phyloP scores from a whole-genome alignment of 768 basidiomycete genomes.

The Naganishia vaughanmartiniae region DNA sequence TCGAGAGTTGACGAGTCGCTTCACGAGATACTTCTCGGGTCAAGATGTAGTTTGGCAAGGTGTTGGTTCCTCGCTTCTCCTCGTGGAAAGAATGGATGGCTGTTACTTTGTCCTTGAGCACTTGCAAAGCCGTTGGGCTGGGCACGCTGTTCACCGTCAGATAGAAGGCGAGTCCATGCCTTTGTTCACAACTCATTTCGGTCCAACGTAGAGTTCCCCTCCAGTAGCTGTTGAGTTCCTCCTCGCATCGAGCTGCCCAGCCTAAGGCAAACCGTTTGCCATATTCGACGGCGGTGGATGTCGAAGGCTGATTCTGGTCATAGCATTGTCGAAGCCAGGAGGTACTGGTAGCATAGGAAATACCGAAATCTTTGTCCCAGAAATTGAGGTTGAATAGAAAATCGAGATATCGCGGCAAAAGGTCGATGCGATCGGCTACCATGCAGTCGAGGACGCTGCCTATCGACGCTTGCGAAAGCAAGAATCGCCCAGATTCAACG shows the following conservation, averaged over 20 bases:
- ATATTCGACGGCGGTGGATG: neutral
- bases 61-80: constrained; percentile 1
- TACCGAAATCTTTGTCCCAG: constrained; percentile 17
- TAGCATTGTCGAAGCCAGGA: constrained; percentile 6
- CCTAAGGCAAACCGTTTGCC: neutral
- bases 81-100: neutral
- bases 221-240: neutral
- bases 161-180: constrained; percentile 7
- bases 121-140: neutral
- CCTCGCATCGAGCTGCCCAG: neutral
- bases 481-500: neutral
- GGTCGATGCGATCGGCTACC: constrained; percentile 16
- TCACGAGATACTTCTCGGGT: constrained; percentile 8
- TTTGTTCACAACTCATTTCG: neutral
- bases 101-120: neutral
- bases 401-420: constrained; percentile 14
- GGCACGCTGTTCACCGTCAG: constrained; percentile 10
- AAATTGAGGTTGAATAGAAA: constrained; percentile 17
- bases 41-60: constrained; percentile 4
- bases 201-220: neutral
- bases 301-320: neutral
- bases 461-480: constrained; percentile 2
- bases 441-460: constrained; percentile 5
- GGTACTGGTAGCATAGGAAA: neutral
- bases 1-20: neutral